phyloP scores from a whole-genome alignment of 2,329 filamentous ascomycete species.

The Lasiodiplodia citricola region DNA sequence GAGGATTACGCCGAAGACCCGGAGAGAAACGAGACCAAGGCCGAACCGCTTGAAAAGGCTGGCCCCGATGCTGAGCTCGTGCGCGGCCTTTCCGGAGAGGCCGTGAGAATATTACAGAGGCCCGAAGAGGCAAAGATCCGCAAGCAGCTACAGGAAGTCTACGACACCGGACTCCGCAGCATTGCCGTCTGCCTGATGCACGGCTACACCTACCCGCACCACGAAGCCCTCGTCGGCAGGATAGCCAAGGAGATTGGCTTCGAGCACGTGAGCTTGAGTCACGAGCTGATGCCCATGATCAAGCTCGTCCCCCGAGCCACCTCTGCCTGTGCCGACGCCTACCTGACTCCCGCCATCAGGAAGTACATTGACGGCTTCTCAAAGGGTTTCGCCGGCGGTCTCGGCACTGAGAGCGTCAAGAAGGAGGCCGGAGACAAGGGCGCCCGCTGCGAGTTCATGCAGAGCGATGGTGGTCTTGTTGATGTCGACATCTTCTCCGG shows the following conservation, averaged over 20 bases:
- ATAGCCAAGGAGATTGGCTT: slow-evolving; percentile 83
- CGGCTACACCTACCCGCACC: slow-evolving; percentile 86
- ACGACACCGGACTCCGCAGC: slow-evolving; percentile 73
- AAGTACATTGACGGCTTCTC: slow-evolving; percentile 81
- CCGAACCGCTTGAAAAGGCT: slow-evolving; percentile 55
- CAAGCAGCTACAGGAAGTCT: slow-evolving; percentile 69
- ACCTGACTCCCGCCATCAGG: slow-evolving; percentile 78
- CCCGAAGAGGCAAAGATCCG: slow-evolving; percentile 64
- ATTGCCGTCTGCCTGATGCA: slow-evolving; percentile 93
- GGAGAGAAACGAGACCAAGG: slow-evolving; percentile 63
- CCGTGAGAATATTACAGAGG: slow-evolving; percentile 70
- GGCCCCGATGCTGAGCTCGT: slow-evolving; percentile 62
- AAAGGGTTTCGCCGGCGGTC: slow-evolving; percentile 77
- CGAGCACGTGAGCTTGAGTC: slow-evolving; percentile 78
- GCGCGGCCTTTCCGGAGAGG: slow-evolving; percentile 74
- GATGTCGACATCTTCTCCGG: slow-evolving; percentile 85
- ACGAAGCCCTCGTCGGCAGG: slow-evolving; percentile 78
- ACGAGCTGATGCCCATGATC: slow-evolving; percentile 87
- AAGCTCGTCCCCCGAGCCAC: slow-evolving; percentile 78
- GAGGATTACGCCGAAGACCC: slow-evolving; percentile 94
- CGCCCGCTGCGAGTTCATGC: slow-evolving; percentile 93
- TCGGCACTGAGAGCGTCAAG: slow-evolving; percentile 77
- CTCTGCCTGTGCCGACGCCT: slow-evolving; percentile 79
- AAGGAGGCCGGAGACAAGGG: slow-evolving; percentile 67
- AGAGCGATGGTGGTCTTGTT: slow-evolving; percentile 75